phyloP scores from a whole-genome alignment of 164 flowering plant genomes.

The Dillenia turbinata region DNA sequence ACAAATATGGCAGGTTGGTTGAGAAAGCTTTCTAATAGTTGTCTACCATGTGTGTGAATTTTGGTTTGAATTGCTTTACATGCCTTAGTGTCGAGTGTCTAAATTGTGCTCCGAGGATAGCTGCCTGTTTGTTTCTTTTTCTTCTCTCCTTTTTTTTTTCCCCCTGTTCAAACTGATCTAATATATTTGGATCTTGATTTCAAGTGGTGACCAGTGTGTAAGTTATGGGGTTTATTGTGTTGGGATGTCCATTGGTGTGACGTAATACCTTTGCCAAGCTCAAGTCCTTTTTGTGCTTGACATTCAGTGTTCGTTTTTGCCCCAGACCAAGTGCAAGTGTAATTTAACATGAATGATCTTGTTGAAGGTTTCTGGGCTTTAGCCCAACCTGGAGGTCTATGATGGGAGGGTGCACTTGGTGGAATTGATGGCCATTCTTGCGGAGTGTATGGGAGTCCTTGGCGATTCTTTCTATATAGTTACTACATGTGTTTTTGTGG shows the following conservation, averaged over 20 bases:
- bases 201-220: too few species aligned
- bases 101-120: too few species aligned
- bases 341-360: constrained; percentile 61
- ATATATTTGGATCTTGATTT: too few species aligned
- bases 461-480: constrained; percentile 85
- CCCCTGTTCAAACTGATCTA: too few species aligned
- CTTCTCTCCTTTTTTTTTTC: too few species aligned
- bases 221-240: too few species aligned
- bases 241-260: too few species aligned
- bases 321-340: constrained; percentile 32
- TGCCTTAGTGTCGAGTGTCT: too few species aligned
- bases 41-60: too few species aligned
- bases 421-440: constrained; percentile 79
- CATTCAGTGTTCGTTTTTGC: constrained; percentile 20
- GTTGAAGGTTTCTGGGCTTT: constrained; percentile 39
- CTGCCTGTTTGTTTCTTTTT: too few species aligned
- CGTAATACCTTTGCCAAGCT: constrained; percentile 20
- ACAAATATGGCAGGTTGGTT: constrained; percentile 69
- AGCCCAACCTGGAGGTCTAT: constrained; percentile 49
- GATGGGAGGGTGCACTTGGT: constrained; percentile 69
- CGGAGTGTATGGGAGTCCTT: constrained; percentile 68
- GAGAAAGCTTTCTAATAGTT: too few species aligned
- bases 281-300: constrained; percentile 17
- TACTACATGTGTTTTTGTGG: constrained; percentile 83
- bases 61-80: too few species aligned